Percentiles rank a stretch among this genome's conserved stretches.
These are phyloP conservation scores for Clonostachys byssicola DNA, from an alignment of 2,329 filamentous ascomycete species.

Conservation along the genomic window DNA sequence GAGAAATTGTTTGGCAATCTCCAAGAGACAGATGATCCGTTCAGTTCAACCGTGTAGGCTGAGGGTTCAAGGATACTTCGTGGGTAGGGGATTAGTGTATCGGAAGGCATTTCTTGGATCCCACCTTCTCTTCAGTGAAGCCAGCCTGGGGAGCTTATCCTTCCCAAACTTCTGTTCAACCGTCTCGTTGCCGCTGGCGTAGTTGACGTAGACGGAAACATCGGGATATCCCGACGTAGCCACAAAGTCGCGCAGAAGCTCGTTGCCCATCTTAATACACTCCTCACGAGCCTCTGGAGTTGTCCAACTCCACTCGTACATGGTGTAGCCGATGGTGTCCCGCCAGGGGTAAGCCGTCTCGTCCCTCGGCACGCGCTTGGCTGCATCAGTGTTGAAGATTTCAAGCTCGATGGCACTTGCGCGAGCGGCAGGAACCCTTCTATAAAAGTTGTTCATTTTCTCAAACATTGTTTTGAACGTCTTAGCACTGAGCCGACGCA, in stretches of 20 bases:
- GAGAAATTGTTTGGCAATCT: too few relatives aligned
- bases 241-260: not conserved
- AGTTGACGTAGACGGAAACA: constrained; percentile 1
- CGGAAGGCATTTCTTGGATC: not conserved
- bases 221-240: not conserved
- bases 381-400: not conserved
- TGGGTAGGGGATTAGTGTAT: not conserved
- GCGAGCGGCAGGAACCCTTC: too few relatives aligned
- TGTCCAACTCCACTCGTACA: not conserved
- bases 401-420: not conserved
- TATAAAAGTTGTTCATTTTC: not conserved
- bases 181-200: constrained; percentile 1
- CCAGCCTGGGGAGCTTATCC: not conserved
- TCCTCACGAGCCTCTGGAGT: not conserved
- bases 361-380: not conserved
- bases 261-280: not conserved
- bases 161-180: not conserved
- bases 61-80: too few relatives aligned
- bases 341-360: not conserved
- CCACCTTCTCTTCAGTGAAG: not conserved
- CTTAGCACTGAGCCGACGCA: too few relatives aligned
- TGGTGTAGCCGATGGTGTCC: not conserved
- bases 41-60: too few relatives aligned
- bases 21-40: too few relatives aligned
- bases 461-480: not conserved